phyloP scores from a whole-genome alignment of 2,329 filamentous ascomycete species.

The Akanthomyces lecanii region DNA sequence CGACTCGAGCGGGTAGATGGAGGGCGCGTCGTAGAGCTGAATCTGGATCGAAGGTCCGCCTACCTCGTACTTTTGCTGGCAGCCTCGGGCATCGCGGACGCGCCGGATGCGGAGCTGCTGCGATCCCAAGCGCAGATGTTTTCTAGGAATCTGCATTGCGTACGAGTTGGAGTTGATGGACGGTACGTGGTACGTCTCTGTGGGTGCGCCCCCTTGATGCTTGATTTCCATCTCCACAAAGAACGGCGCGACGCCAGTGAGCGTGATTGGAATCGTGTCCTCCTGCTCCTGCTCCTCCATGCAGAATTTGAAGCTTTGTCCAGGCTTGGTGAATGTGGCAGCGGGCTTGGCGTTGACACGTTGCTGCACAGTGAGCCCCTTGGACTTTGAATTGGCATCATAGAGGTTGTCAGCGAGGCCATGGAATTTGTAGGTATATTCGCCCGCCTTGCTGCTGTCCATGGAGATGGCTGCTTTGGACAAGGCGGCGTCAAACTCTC shows the following conservation, averaged over 20 bases:
- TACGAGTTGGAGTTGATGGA: conserved; percentile 72
- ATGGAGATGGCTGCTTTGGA: conserved; percentile 74
- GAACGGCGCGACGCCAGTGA: conserved; percentile 84
- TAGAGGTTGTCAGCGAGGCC: conserved; percentile 84
- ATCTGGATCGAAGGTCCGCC: conserved; percentile 78
- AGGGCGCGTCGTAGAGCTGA: conserved; percentile 87
- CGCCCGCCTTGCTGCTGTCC: conserved; percentile 78
- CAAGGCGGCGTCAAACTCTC: conserved; percentile 72
- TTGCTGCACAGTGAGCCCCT: conserved; percentile 70
- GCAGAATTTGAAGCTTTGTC: conserved; percentile 94
- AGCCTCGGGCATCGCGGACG: conserved; percentile 82
- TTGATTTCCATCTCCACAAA: conserved; percentile 89
- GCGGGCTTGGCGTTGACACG: conserved; percentile 78
- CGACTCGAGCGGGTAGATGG: conserved; percentile 81
- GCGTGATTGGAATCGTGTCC: conserved; percentile 80
- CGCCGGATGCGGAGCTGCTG: conserved; percentile 86
- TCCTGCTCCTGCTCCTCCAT: conserved; percentile 76
- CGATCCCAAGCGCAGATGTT: conserved; percentile 80
- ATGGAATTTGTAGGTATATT: conserved; percentile 81
- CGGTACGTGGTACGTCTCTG: conserved; percentile 76
- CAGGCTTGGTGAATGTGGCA: conserved; percentile 77
- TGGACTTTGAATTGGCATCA: conserved; percentile 64
- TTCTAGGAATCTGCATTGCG: conserved; percentile 78
- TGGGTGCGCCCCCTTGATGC: conserved; percentile 74
- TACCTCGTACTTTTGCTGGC: conserved; percentile 70